phyloP scores from a whole-genome alignment of 495 filamentous ascomycete genomes.

The Tuber aestivum region DNA sequence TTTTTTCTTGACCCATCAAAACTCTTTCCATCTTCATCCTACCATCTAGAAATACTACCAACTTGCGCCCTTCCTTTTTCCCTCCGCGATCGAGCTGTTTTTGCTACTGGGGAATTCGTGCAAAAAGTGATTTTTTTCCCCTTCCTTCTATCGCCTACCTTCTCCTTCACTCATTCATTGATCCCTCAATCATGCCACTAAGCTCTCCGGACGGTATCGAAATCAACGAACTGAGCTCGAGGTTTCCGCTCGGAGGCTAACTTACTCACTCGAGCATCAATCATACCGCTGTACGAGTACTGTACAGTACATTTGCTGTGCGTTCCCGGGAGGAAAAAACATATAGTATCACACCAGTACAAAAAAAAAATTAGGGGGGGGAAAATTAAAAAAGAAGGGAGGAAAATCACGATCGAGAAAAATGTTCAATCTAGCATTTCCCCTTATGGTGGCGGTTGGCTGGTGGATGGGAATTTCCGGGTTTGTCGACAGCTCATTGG shows the following conservation, averaged over 20 bases:
- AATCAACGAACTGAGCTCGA: not conserved
- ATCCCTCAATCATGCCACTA: not conserved
- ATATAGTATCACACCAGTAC: not conserved
- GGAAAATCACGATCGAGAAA: not conserved
- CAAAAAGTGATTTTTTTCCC: not conserved
- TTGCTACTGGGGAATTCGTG: not conserved
- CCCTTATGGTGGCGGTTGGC: not conserved
- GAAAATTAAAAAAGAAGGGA: not conserved
- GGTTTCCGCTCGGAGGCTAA: not conserved
- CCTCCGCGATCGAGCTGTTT: not conserved
- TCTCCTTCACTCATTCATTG: not conserved
- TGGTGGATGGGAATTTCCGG: not conserved
- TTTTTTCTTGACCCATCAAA: slow-evolving; percentile 1
- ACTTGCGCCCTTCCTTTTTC: not conserved
- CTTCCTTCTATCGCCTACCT: not conserved
- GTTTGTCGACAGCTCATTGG: not conserved
- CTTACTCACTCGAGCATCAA: too few species aligned
- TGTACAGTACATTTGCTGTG: not conserved
- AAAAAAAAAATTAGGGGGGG: too few species aligned
- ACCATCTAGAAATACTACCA: not conserved
- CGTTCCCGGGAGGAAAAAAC: not conserved
- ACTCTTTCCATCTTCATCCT: not conserved
- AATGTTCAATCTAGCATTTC: not conserved
- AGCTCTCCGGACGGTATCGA: not conserved
- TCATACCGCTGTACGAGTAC: too few species aligned